Base-by-base conservation (phyloP, 1,284 basidiomycete species). In the Meira nashicola region DNA sequence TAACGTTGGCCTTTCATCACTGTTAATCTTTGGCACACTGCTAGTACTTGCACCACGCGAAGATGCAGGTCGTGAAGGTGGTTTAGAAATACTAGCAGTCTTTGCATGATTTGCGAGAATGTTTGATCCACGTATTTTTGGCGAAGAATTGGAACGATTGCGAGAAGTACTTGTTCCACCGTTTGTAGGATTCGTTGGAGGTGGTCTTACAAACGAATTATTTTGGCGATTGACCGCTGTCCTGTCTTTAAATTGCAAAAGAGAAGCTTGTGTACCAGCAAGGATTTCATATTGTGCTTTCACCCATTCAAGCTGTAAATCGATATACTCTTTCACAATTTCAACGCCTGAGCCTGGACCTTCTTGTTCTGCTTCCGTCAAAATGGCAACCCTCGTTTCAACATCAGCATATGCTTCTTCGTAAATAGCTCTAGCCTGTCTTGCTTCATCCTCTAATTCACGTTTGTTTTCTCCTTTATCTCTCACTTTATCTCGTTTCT, bases 341-440 rank as follows among this genome's bases (percentile, higher is more conserved):
- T 7, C 39, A 6, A 53, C 50, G 38, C 50, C 50, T 39, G 38
- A 53, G 6, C 39, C 37, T 3, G 50, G 50, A 21, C 50, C 50
- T 39, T 17, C 19, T 25, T 53, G 50, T 33, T 53, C 50, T 39
- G 38, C 14, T 12, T 41, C 50, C 28, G n/a, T n/a, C 28, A 53
- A 33, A 21, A 53, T 39, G 12, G n/a, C 38, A 15, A 23, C 50
- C 38, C 50, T 39, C 4, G 50, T 53, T 23, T 53, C 50, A 2
- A 53, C 12, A 53, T 53, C 50, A 53, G n/a, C 50, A 15, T 4
- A n/a, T 38, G 50, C 50, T 53, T 53, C 38, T 33, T 53, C 50
- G 15, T 53, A 53, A 4, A 25, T 41, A 14, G 50, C 50, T 33
- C 50, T 28, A 2, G 50, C 39, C 28, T 23, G 17, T 19, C 50